phyloP scores from a whole-genome alignment of 345 rosid species.

The Ricinus communis region DNA sequence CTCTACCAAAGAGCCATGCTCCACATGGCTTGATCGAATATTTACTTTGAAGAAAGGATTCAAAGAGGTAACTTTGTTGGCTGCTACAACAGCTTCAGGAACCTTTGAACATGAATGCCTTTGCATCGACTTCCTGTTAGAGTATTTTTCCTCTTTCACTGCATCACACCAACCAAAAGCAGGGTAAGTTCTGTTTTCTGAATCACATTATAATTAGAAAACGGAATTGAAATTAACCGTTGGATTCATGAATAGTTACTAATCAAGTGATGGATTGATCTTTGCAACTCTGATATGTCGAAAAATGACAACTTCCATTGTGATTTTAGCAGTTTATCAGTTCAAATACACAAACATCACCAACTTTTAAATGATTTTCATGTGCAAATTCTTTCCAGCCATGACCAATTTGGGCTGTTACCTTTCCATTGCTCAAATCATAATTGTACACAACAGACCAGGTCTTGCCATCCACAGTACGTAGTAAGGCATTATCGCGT shows the following conservation, averaged over 20 bases:
- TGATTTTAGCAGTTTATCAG: neutral
- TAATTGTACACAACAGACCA: neutral
- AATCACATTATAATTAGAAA: neutral
- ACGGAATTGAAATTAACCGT: neutral
- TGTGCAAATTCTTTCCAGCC: slow-evolving; percentile 2
- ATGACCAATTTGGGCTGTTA: neutral
- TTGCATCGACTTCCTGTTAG: too few relatives aligned
- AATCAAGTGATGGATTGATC: neutral
- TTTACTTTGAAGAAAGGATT: neutral
- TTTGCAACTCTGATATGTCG: neutral
- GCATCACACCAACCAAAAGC: neutral
- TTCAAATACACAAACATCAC: slow-evolving; percentile 22
- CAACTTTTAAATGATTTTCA: slow-evolving; percentile 7
- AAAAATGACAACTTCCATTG: neutral
- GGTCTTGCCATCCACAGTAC: slow-evolving; percentile 1
- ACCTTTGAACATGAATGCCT: neutral
- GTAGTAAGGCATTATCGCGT: neutral
- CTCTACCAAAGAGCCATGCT: neutral
- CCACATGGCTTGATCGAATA: neutral
- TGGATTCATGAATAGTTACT: neutral
- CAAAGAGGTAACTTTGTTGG: neutral
- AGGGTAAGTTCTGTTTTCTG: neutral
- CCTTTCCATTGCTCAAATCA: too few relatives aligned
- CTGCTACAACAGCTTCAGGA: too few relatives aligned
- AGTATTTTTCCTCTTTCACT: neutral